Evolutionary conservation across 2,329 filamentous ascomycete genomes (phyloP), one percentile per base, ranked within the genome.

Genomic region (Pestalotiopsis sp.): DNA sequence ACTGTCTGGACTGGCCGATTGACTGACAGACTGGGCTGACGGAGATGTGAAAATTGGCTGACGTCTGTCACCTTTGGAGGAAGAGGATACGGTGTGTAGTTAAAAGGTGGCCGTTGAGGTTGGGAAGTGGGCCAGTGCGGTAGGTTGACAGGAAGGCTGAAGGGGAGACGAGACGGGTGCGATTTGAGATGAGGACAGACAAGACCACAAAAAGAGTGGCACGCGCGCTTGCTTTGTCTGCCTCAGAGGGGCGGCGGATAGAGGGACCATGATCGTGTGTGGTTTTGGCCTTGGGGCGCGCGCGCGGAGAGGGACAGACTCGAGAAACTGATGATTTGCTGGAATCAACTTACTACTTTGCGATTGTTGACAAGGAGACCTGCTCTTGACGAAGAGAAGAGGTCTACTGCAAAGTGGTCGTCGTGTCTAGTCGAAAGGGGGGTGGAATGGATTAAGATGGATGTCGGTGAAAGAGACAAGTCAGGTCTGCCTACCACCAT

Each of bases 331-430:
- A 20, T n/a, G 45, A 52, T 52, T 4, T 49, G 2, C 20, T 11
- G 38, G 36, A 61, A 31, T 64, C 14, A 49, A 78, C 76, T 78
- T 77, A 78, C 76, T 74, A 76, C 52, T 41, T 59, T 17, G 36
- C 49, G 41, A 39, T 25, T 25, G 62, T 58, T 73, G 76, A 77
- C 71, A 75, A 76, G 75, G 76, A 79, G 77, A 78, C 77, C 77
- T 78, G 77, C 77, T 78, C 77, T 71, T 72, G 74, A 76, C 77
- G 72, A 77, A 77, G 77, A 78, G 77, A 78, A 70, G 66, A 61
- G 49, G 59, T 69, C 77, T 69, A 75, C 72, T 72, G 74, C 74
- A 74, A 75, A 75, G 74, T 68, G 66, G 65, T 70, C 62, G 63
- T 66, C 36, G 66, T 70, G 62, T 74, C 71, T 72, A 75, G 77